These are phyloP conservation scores for Jaltomata sinuosa DNA, from an alignment of 257 asterid species.

Conservation along the genomic window DNA sequence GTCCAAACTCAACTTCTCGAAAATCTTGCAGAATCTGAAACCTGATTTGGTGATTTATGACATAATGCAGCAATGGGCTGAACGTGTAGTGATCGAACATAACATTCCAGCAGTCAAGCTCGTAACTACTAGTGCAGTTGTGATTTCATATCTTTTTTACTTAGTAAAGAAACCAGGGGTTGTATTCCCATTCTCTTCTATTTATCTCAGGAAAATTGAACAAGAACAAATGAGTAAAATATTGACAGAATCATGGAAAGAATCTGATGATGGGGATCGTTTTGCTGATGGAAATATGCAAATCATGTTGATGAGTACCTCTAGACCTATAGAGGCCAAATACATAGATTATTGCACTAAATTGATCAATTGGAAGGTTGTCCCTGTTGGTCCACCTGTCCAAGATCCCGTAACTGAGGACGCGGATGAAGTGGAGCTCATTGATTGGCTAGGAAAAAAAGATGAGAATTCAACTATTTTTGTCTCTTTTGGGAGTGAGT, in stretches of 20 bases:
- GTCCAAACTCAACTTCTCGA: constrained; percentile 16
- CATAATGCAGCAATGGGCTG: neutral
- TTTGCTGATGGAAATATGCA: neutral
- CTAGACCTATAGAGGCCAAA: constrained; percentile 32
- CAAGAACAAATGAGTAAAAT: neutral
- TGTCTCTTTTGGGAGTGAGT: constrained; percentile 54
- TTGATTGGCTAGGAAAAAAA: constrained; percentile 38
- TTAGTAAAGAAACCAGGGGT: neutral
- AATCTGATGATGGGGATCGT: constrained; percentile 8
- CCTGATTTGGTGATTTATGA: neutral
- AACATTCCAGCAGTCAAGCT: constrained; percentile 18
- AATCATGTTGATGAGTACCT: constrained; percentile 16
- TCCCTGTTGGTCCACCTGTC: constrained; percentile 26
- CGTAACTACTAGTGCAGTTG: constrained; percentile 22
- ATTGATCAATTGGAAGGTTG: neutral
- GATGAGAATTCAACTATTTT: constrained; percentile 25
- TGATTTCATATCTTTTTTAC: constrained; percentile 14
- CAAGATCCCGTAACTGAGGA: neutral
- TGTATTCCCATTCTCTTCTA: constrained; percentile 26
- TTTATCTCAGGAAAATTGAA: constrained; percentile 8
- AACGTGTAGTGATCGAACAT: neutral
- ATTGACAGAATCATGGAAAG: neutral
- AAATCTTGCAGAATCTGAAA: constrained; percentile 7
- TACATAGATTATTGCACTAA: constrained; percentile 30
- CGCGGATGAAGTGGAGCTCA: constrained; percentile 2